Conservation (phyloP, 352 stramenopile species). For the Pythium brachiatum region DNA sequence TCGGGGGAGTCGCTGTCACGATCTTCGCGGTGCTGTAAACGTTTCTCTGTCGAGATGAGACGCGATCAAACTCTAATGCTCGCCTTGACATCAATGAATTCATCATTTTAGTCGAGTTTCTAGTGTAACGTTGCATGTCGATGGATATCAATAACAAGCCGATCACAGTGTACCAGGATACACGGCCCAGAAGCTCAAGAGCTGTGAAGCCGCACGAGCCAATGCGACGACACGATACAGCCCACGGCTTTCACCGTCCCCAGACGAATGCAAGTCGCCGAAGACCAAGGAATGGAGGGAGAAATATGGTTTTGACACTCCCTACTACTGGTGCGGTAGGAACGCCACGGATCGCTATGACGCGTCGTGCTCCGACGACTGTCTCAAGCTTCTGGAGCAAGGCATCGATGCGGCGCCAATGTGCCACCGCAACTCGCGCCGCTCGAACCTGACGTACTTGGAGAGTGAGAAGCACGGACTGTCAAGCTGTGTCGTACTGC, state of each 20-base stretch:
- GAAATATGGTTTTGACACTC: background rate
- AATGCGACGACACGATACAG: background rate
- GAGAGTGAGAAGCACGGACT: background rate
- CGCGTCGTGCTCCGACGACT: background rate
- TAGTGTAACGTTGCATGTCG: no score
- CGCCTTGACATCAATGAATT: no score
- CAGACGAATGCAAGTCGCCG: background rate
- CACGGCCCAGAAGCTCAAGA: background rate
- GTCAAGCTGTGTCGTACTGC: background rate
- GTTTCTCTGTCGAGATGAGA: no score
- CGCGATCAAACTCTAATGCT: no score
- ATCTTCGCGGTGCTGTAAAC: no score
- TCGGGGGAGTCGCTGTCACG: no score
- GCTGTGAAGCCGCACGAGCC: background rate
- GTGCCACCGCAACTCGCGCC: no score
- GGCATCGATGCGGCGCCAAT: background rate
- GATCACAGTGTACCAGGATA: background rate
- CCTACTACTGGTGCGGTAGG: background rate
- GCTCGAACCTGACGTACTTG: background rate
- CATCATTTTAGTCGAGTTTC: no score
- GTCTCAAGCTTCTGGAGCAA: background rate
- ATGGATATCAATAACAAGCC: background rate
- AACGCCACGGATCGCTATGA: background rate
- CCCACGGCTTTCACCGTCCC: background rate
- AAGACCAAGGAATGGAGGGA: background rate